These are phyloP conservation scores for Phytophthora hibernalis DNA, from an alignment of 352 stramenopile genomes.

Conservation along the genomic window DNA sequence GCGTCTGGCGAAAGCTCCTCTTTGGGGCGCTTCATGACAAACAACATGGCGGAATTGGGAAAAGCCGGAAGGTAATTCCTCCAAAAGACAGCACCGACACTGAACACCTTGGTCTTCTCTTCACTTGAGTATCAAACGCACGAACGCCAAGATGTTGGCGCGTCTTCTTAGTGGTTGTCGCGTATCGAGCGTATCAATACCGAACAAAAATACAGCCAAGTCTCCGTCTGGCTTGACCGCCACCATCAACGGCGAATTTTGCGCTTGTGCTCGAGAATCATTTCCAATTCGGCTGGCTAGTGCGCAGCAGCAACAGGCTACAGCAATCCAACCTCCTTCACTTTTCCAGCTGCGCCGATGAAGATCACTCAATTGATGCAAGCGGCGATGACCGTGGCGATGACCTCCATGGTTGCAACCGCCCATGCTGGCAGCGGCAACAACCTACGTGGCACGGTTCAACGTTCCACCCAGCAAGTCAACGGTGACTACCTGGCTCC, in stretches of 20 bases:
- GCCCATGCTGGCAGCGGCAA: slow-evolving; percentile 28
- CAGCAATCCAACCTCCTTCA: slow-evolving; percentile 2
- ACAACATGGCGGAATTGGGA: slow-evolving; percentile 8
- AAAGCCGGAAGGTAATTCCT: slow-evolving; percentile 13
- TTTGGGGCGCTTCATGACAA: slow-evolving; percentile 11
- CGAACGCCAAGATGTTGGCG: slow-evolving; percentile 21
- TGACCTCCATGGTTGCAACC: slow-evolving; percentile 1
- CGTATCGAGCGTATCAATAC: slow-evolving; percentile 1
- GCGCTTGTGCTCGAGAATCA: slow-evolving; percentile 24
- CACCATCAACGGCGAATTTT: slow-evolving; percentile 14
- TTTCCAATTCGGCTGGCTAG: slow-evolving; percentile 37
- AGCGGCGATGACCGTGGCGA: slow-evolving; percentile 17
- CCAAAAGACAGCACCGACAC: slow-evolving; percentile 17
- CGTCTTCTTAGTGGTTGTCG: slow-evolving; percentile 30
- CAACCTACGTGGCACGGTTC: slow-evolving; percentile 29
- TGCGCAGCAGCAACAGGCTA: slow-evolving; percentile 13
- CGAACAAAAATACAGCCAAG: slow-evolving; percentile 22
- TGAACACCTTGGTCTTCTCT: slow-evolving; percentile 29
- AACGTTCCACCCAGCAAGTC: slow-evolving; percentile 18
- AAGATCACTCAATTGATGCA: slow-evolving; percentile 41
- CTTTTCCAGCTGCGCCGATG: slow-evolving; percentile 20
- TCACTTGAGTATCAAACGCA: slow-evolving; percentile 21
- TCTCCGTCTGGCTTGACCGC: slow-evolving; percentile 6
- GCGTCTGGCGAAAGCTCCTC: slow-evolving; percentile 18
- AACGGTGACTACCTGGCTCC: slow-evolving; percentile 40